phyloP scores from a whole-genome alignment of 495 filamentous ascomycete species.

The Penicillium desertorum region DNA sequence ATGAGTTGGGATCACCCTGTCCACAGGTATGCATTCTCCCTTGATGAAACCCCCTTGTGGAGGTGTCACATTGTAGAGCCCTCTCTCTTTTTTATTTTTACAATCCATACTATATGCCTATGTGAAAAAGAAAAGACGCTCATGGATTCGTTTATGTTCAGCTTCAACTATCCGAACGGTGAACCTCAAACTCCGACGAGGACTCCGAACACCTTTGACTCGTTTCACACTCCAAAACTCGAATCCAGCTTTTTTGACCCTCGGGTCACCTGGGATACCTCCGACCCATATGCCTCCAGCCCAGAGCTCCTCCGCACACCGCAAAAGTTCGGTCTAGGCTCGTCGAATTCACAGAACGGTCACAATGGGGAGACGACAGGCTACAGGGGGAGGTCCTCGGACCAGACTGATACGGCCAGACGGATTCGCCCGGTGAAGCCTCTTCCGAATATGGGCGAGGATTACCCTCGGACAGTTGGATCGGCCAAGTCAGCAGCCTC shows the following conservation, averaged over 20 bases:
- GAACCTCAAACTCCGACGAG: slow-evolving; percentile 75
- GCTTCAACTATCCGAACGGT: slow-evolving; percentile 76
- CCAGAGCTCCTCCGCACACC: slow-evolving; percentile 54
- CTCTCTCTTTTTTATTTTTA: slow-evolving; percentile 9
- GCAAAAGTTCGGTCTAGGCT: slow-evolving; percentile 41
- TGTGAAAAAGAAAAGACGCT: slow-evolving; percentile 17
- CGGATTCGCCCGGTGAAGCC: slow-evolving; percentile 43
- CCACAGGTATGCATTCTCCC: slow-evolving; percentile 60
- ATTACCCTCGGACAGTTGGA: slow-evolving; percentile 39
- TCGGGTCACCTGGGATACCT: slow-evolving; percentile 53
- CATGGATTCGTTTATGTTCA: slow-evolving; percentile 45
- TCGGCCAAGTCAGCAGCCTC: slow-evolving; percentile 53
- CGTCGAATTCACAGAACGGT: slow-evolving; percentile 27
- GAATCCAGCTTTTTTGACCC: slow-evolving; percentile 54
- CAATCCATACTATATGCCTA: neutral
- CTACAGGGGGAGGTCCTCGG: slow-evolving; percentile 47
- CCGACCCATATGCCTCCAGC: slow-evolving; percentile 55
- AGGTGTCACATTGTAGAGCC: slow-evolving; percentile 16
- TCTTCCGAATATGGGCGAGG: slow-evolving; percentile 33
- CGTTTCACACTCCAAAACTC: slow-evolving; percentile 68
- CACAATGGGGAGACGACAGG: slow-evolving; percentile 43
- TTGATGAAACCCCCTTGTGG: slow-evolving; percentile 20
- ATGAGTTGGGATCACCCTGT: slow-evolving; percentile 77
- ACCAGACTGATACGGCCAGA: slow-evolving; percentile 45
- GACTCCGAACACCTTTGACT: slow-evolving; percentile 65